Evolutionary conservation across 2,329 filamentous ascomycete genomes (phyloP).

Genomic region (Ceratocystis destructans): DNA sequence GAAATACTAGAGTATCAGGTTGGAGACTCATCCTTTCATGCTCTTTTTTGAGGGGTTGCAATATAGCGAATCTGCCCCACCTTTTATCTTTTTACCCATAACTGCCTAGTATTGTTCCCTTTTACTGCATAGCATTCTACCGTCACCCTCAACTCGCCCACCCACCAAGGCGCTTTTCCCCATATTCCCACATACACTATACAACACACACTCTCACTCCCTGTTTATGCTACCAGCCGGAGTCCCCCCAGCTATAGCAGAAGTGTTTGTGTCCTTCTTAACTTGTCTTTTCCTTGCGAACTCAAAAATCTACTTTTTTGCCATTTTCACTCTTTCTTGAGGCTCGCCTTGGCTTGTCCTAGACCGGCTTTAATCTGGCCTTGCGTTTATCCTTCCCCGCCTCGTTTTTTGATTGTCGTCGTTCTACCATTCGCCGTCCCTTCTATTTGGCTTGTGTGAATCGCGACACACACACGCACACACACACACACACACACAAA

Average conservation of each 20-base stretch:
- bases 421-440: background rate
- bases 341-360: background rate
- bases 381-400: conserved; percentile 4
- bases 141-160: background rate
- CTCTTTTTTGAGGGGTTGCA: background rate
- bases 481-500: background rate
- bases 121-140: background rate
- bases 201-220: background rate
- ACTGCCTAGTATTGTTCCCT: background rate
- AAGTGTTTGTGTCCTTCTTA: background rate
- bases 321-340: background rate
- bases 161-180: background rate
- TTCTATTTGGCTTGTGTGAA: background rate
- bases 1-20: no score
- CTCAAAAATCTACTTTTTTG: background rate
- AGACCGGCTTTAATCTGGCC: background rate
- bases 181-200: background rate
- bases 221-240: background rate
- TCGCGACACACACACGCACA: background rate
- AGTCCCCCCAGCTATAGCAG: conserved; percentile 1
- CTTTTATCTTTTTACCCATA: background rate
- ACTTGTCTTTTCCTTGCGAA: background rate
- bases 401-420: background rate
- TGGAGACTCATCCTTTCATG: background rate
- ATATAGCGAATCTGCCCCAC: background rate